Percentiles rank a stretch among this genome's conserved stretches.
phyloP scores from a whole-genome alignment of 441 rosid species.

The Adansonia grandidieri region DNA sequence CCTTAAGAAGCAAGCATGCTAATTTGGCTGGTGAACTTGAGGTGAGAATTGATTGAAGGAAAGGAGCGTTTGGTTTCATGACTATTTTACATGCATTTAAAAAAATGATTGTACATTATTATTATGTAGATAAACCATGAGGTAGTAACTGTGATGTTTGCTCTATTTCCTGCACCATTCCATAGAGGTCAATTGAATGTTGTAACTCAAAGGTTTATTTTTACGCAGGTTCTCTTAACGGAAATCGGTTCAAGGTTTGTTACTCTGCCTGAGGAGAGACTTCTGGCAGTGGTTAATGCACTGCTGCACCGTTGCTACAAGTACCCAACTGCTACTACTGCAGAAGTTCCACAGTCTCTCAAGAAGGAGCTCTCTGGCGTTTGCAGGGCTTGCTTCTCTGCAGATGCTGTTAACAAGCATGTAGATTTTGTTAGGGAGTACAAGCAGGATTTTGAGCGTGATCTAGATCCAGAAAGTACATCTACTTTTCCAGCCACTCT shows the following conservation, averaged over 20 bases:
- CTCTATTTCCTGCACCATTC: constrained; percentile 11
- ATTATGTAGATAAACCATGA: neutral
- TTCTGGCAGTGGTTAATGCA: constrained; percentile 98
- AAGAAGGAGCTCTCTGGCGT: constrained; percentile 99
- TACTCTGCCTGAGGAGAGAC: constrained; percentile 97
- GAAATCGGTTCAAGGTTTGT: constrained; percentile 98
- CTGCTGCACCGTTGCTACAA: constrained; percentile 98
- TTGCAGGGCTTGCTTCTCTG: constrained; percentile 98
- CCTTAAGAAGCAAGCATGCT: constrained; percentile 92
- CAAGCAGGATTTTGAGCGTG: constrained; percentile 94
- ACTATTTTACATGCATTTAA: neutral
- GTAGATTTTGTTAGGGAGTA: constrained; percentile 97
- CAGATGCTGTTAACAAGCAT: constrained; percentile 97
- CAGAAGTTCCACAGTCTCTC: constrained; percentile 98
- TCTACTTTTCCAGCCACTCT: constrained; percentile 88
- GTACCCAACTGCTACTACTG: constrained; percentile 95
- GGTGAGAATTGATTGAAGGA: constrained; percentile 48
- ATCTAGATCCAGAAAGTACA: constrained; percentile 95
- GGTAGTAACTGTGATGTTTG: neutral
- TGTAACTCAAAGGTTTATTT: neutral
- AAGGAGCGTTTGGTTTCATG: constrained; percentile 21
- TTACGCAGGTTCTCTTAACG: constrained; percentile 79
- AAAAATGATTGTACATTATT: neutral
- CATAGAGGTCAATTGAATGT: constrained; percentile 1
- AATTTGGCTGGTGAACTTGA: constrained; percentile 98